These are phyloP conservation scores for Neltuma alba DNA, from an alignment of 306 rosid genomes.

Conservation along the genomic window DNA sequence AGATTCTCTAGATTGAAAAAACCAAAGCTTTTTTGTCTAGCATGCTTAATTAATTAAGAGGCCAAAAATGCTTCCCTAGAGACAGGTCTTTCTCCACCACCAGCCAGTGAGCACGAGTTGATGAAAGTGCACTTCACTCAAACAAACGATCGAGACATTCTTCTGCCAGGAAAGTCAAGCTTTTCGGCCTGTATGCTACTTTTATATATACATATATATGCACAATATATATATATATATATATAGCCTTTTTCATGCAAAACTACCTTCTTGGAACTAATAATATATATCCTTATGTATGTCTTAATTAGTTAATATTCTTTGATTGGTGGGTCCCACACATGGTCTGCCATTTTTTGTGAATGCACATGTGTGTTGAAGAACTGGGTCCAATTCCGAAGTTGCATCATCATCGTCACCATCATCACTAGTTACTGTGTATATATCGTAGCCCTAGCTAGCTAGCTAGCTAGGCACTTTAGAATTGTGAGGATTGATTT, in stretches of 20 bases:
- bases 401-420: slow-evolving; percentile 38
- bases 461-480: not conserved
- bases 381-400: slow-evolving; percentile 51
- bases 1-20: not conserved
- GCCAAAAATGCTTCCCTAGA: not conserved
- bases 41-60: slow-evolving; percentile 23
- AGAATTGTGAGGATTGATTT: not conserved
- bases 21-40: slow-evolving; percentile 36
- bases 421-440: slow-evolving; percentile 33
- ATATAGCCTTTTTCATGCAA: slow-evolving; percentile 3
- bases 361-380: slow-evolving; percentile 55
- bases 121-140: slow-evolving; percentile 91
- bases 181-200: slow-evolving; percentile 64
- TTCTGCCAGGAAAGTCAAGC: slow-evolving; percentile 87
- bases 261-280: not conserved
- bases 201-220: slow-evolving; percentile 27
- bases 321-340: slow-evolving; percentile 51
- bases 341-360: slow-evolving; percentile 59
- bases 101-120: slow-evolving; percentile 21
- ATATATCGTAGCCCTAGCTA: slow-evolving; percentile 40
- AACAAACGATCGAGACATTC: slow-evolving; percentile 59
- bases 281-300: not conserved
- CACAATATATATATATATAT: not conserved
- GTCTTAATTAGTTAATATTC: slow-evolving; percentile 37
- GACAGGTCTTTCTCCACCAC: slow-evolving; percentile 54